These are phyloP conservation scores for Helicostylum pulchrum DNA, from an alignment of 192 early-diverging fungal genomes.

Conservation along the genomic window DNA sequence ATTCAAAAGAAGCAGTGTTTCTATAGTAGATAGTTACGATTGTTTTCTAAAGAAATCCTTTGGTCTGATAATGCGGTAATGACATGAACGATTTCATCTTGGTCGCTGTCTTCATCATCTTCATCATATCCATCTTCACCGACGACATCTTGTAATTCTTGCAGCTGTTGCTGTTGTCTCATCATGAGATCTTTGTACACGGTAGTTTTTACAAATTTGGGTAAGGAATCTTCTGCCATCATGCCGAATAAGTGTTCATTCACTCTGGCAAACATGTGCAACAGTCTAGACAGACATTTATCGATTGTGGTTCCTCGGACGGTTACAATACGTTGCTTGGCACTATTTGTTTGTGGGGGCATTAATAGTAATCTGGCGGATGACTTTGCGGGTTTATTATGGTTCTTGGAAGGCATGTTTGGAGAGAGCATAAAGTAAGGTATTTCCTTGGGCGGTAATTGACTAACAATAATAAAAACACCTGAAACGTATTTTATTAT, in stretches of 20 bases:
- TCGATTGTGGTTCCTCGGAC: constrained; percentile 13
- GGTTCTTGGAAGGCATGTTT: background rate
- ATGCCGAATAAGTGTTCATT: constrained; percentile 33
- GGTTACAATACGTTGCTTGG: background rate
- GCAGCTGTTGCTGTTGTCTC: background rate
- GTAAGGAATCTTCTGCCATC: constrained; percentile 38
- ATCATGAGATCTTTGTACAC: constrained; percentile 21
- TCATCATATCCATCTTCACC: too few relatives aligned
- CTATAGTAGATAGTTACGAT: too few relatives aligned
- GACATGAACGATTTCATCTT: too few relatives aligned
- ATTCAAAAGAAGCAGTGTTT: too few relatives aligned
- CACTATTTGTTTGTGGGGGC: background rate
- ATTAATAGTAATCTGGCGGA: background rate
- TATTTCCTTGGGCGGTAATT: background rate
- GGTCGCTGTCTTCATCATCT: too few relatives aligned
- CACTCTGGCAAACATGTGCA: constrained; percentile 27
- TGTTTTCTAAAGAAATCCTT: too few relatives aligned
- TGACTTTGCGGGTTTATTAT: background rate
- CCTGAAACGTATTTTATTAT: constrained; percentile 34
- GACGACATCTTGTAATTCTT: background rate
- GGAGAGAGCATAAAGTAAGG: constrained; percentile 6
- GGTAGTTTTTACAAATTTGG: constrained; percentile 23
- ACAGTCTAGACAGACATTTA: constrained; percentile 20
- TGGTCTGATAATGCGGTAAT: too few relatives aligned
- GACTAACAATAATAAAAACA: constrained; percentile 11